Evolutionary conservation across 2,329 filamentous ascomycete species (phyloP).

Genomic region (Epichloe scottii): DNA sequence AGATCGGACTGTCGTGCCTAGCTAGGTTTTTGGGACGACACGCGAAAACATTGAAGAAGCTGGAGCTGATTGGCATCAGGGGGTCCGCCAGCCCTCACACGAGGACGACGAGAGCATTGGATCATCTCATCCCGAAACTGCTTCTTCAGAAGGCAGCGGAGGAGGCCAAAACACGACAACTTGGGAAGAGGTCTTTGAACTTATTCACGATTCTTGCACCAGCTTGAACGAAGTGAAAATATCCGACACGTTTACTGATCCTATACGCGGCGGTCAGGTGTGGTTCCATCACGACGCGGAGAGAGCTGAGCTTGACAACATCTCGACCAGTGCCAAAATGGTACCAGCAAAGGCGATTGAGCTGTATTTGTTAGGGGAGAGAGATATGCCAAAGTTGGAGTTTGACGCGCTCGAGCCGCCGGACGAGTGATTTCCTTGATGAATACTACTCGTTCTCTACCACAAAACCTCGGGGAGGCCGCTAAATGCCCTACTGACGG

Average conservation of each 20-base stretch:
- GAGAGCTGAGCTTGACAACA: not conserved
- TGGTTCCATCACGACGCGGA: not conserved
- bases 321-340: not conserved
- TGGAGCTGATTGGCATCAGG: not conserved
- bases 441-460: not conserved
- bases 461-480: not conserved
- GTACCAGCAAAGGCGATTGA: not conserved
- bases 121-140: not conserved
- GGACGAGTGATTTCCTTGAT: not conserved
- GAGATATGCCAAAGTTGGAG: not conserved
- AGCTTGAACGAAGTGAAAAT: not conserved
- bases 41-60: not conserved
- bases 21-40: not conserved
- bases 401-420: not conserved
- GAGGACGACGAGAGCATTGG: not conserved
- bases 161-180: not conserved
- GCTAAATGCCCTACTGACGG: not conserved
- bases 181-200: not conserved
- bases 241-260: not conserved
- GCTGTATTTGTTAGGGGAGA: not conserved
- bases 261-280: not conserved
- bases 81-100: not conserved
- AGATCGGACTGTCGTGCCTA: not conserved
- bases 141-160: not conserved
- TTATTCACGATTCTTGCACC: not conserved